Percentiles rank a stretch among this genome's conserved stretches.
Evolutionary conservation across 768 basidiomycete species (phyloP).

Genomic region (Mycena alexandri): DNA sequence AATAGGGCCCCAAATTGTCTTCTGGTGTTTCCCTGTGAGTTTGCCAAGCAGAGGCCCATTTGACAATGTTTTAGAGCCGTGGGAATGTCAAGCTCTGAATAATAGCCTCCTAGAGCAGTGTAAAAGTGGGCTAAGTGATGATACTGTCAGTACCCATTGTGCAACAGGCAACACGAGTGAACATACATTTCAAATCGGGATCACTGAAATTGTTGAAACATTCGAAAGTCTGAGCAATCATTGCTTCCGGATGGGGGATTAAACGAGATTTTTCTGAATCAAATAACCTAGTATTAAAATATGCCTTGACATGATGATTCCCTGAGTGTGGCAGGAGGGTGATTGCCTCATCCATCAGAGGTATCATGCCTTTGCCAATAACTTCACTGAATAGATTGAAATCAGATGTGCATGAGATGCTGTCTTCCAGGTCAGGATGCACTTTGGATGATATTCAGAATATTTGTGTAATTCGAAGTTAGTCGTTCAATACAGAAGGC

Average conservation of each 20-base stretch:
- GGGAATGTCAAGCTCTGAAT: neutral
- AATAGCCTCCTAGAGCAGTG: neutral
- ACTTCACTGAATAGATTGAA: neutral
- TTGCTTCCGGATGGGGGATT: neutral
- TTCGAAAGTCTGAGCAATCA: neutral
- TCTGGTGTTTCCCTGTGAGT: neutral
- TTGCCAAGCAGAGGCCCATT: neutral
- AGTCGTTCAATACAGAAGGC: neutral
- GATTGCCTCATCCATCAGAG: neutral
- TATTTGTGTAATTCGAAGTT: neutral
- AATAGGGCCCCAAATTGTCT: neutral
- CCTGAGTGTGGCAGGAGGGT: neutral
- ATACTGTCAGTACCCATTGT: no score
- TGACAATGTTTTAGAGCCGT: neutral
- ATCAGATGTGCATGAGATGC: neutral
- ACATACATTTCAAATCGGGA: neutral
- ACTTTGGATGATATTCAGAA: neutral
- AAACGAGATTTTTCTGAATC: neutral
- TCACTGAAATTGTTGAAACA: neutral
- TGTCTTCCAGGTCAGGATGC: neutral
- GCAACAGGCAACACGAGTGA: no score
- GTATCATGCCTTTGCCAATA: neutral
- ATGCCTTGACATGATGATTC: neutral
- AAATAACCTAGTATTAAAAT: neutral
- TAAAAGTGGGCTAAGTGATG: neutral